Percentiles rank a stretch among this genome's conserved stretches.
Conservation (phyloP, 2,329 filamentous ascomycete species). For the Plectosphaerella cucumerina region DNA sequence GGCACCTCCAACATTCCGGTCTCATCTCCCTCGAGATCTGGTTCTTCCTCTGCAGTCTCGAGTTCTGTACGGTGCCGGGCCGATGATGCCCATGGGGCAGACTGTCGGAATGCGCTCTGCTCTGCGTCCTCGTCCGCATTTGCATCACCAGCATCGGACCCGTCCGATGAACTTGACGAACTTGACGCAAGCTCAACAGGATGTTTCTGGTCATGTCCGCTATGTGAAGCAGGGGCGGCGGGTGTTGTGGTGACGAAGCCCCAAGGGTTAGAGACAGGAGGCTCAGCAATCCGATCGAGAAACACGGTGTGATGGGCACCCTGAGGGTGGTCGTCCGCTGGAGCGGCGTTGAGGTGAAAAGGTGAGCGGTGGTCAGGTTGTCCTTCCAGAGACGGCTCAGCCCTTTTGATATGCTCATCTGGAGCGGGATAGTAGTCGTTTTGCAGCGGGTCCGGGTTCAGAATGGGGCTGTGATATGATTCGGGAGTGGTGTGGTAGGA, state of each 20-base stretch:
- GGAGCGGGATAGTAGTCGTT: no score
- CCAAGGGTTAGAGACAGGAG: conserved; percentile 8
- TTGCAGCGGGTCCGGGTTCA: not conserved
- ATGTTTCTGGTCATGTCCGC: not conserved
- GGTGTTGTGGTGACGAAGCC: conserved; percentile 2
- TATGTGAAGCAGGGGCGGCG: no score
- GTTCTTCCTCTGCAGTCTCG: conserved; percentile 4
- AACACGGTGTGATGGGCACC: conserved; percentile 2
- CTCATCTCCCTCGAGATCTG: conserved; percentile 5
- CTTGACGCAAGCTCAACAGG: not conserved
- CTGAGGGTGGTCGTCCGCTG: no score
- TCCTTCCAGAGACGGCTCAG: no score
- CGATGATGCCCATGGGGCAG: not conserved
- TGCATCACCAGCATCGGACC: not conserved
- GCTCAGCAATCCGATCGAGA: conserved; percentile 8
- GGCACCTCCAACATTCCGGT: not conserved
- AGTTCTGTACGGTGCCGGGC: not conserved
- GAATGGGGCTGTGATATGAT: not conserved
- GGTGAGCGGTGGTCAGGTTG: no score
- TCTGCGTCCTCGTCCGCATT: not conserved
- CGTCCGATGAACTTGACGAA: not conserved
- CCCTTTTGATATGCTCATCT: no score
- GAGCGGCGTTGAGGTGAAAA: no score
- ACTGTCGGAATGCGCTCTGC: not conserved
- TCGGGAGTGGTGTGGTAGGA: not conserved